Base-by-base conservation (phyloP, 768 basidiomycete genomes). In the Ramaria sp. region DNA sequence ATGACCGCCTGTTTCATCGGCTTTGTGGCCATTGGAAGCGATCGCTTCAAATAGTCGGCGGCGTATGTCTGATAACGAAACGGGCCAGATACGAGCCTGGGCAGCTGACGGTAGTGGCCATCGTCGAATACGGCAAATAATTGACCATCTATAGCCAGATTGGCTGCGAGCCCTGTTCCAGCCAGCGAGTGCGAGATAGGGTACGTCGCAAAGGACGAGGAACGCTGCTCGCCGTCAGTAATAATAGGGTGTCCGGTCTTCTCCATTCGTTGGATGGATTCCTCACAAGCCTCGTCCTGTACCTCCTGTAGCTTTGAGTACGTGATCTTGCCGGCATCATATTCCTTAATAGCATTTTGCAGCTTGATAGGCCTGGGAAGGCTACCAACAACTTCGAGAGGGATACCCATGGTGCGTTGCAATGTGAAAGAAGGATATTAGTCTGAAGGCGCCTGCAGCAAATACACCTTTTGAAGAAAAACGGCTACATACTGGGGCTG, bases 1-100 rank as follows among this genome's bases (percentile, higher is more conserved):
- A 53, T 53, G 22, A 53, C 51, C 4, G 51, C 51, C 34, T 53
- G 51, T 42, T 53, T 53, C 51, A 53, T 53, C 9, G 51, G 51
- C 19, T 22, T 53, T 22, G 37, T 53, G 13, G 51, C 34, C 30
- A 53, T 31, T 9, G 51, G 51, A n/a, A 53, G 34, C 17, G 51
- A 53, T 12, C 31, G 34, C 15, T 53, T 53, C 19, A 53, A 27
- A n/a, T 37, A 42, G 7, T 53, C 51, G 22, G 51, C 34, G 0
- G 51, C 51, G 19, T 53, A 53, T 34, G 51, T 53, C 27, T 53
- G 51, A 27, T 53, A 53, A 42, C 51, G 31, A 42, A 53, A 53
- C 17, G 51, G 51, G 24, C 51, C 51, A 39, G 51, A 53, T 13
- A 53, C 17, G 34, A 53, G 51, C 19, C 51, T 31, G 19, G 51